Evolutionary conservation across 2,329 filamentous ascomycete species (phyloP), one percentile per base, ranked within the genome.

Genomic region (Thermoascus crustaceus): DNA sequence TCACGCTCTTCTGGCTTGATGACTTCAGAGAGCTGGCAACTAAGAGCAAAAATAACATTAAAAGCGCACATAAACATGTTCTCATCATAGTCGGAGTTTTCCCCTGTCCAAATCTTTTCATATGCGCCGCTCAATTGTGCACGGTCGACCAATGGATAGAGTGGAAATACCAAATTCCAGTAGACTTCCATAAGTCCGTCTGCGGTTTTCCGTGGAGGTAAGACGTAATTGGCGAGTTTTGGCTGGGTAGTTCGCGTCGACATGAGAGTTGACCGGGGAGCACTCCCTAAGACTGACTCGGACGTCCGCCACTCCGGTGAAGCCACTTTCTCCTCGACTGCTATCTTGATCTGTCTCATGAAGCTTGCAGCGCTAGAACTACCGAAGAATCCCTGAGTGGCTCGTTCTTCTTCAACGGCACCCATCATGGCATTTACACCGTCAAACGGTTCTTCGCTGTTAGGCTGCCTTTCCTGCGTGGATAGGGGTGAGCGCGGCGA

Each of bases 301-400:
- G 49, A 50, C 5, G 43, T 37, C 7, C 33, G 37, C 22, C 38
- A 44, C 22, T 49, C 29, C 5, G 49, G 49, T 2, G 50, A 51
- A 1, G 40, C 37, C 2, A 57, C 32, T 18, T 48, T 46, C 25
- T 49, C 43, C 35, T 68, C 63, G 1, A 69, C 63, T 0, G 64
- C 65, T 1, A 55, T 60, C 34, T 63, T 67, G 24, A 70, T 68
- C 35, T 69, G 65, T 1, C 57, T 58, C 18, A 67, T 69, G 31
- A 70, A 70, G 2, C 64, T 66, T 0, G 65, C 64, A 0, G 64
- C 63, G 37, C 67, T 69, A 10, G 65, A 69, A 40, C 58, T 68
- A 0, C 67, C 66, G 36, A 69, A 70, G 39, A 66, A 68, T 11
- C 67, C 66, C 9, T 63, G 55, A 1, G 55, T 65, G 14, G 45